Percentiles rank a stretch among this genome's conserved stretches.
These are phyloP conservation scores for Xylariomycetidae sp. DNA, from an alignment of 2,329 filamentous ascomycete genomes.

Conservation along the genomic window DNA sequence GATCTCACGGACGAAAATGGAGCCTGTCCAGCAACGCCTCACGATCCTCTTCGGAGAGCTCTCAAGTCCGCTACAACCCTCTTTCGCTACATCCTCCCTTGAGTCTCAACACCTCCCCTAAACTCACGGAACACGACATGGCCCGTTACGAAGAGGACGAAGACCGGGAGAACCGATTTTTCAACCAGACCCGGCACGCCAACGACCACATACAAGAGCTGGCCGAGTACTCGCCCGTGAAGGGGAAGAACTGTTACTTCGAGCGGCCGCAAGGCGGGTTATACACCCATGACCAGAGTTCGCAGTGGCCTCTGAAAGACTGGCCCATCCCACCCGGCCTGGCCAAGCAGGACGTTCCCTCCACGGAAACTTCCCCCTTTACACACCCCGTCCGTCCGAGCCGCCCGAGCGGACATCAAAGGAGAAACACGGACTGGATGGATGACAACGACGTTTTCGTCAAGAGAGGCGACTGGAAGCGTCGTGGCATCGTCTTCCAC, in stretches of 20 bases:
- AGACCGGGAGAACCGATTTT: conserved; percentile 19
- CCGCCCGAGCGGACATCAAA: conserved; percentile 10
- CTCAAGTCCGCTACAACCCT: conserved; percentile 19
- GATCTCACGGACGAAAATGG: conserved; percentile 17
- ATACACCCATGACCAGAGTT: conserved; percentile 23
- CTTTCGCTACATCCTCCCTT: conserved; percentile 27
- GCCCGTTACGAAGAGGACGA: conserved; percentile 17
- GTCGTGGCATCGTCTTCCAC: conserved; percentile 27
- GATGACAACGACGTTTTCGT: conserved; percentile 21
- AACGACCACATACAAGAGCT: conserved; percentile 18
- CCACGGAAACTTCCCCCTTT: conserved; percentile 7
- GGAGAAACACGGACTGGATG: conserved; percentile 23
- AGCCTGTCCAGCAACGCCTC: conserved; percentile 24
- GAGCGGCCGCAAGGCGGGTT: conserved; percentile 15
- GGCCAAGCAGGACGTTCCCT: conserved; percentile 13
- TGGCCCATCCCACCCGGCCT: conserved; percentile 25
- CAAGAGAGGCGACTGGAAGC: conserved; percentile 28
- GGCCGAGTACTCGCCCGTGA: conserved; percentile 21
- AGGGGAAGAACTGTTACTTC: conserved; percentile 22
- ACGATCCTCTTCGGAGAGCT: conserved; percentile 17
- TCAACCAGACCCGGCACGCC: conserved; percentile 15
- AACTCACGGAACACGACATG: conserved; percentile 21
- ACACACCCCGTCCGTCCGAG: conserved; percentile 13
- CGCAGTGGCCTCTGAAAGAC: conserved; percentile 28
- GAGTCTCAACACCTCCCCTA: conserved; percentile 24